phyloP scores from a whole-genome alignment of 306 rosid genomes.

The Cajanus cajan region DNA sequence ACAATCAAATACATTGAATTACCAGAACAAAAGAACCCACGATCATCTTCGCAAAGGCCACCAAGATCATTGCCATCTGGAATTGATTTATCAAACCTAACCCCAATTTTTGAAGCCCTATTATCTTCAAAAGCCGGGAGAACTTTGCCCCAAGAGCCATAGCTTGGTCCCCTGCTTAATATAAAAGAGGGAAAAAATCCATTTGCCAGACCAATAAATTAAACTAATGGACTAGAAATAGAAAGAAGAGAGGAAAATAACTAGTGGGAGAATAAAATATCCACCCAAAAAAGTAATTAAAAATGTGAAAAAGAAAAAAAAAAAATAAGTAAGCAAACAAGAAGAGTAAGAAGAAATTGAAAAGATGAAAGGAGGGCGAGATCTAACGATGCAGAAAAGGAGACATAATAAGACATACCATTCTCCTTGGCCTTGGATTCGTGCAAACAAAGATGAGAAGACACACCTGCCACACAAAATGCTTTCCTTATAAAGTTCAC shows the following conservation, averaged over 20 bases:
- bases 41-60: conserved; percentile 85
- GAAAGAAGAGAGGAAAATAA: neutral
- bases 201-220: neutral
- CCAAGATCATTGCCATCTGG: conserved; percentile 94
- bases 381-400: no score
- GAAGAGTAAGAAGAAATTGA: no score
- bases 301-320: neutral
- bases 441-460: no score
- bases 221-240: neutral
- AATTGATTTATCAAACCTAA: conserved; percentile 87
- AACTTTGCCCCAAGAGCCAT: conserved; percentile 87
- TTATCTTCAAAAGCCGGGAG: conserved; percentile 89
- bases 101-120: conserved; percentile 85
- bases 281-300: neutral
- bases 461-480: no score
- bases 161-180: conserved; percentile 75
- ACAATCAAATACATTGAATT: conserved; percentile 22
- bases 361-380: no score
- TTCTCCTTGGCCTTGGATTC: no score
- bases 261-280: neutral
- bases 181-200: conserved; percentile 10
- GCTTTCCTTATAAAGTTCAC: no score
- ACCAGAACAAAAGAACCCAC: conserved; percentile 92
- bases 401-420: no score
- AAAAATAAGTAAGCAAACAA: neutral